A percentile compares a stretch with the other conserved stretches of the same genome.
phyloP scores from a whole-genome alignment of 164 flowering plant species.

The Dillenia turbinata region DNA sequence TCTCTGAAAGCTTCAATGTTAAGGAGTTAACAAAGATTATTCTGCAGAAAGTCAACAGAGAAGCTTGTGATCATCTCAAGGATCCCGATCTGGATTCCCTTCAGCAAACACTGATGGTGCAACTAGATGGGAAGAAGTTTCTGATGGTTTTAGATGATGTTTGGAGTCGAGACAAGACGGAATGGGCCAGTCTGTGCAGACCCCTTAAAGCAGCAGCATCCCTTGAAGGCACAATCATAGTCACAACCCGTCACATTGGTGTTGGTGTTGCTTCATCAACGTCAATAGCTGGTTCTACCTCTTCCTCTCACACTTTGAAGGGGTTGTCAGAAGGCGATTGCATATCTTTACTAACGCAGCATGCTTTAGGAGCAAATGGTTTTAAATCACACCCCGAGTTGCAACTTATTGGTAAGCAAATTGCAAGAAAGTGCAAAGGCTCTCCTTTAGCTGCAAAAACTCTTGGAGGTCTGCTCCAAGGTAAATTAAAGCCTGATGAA shows the following conservation, averaged over 20 bases:
- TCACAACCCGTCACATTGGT: constrained; percentile 12
- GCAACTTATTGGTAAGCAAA: constrained; percentile 12
- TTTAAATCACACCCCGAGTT: neutral
- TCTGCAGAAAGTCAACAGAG: neutral
- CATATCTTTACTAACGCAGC: constrained; percentile 6
- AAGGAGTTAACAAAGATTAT: neutral
- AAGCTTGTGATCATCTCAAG: neutral
- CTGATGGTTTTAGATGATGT: constrained; percentile 8
- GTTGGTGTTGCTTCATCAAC: constrained; percentile 10
- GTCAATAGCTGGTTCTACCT: neutral
- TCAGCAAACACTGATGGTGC: neutral
- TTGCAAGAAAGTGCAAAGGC: constrained; percentile 10
- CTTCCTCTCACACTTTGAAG: neutral
- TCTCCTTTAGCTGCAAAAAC: constrained; percentile 11
- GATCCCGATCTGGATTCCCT: neutral
- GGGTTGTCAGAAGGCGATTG: constrained; percentile 3
- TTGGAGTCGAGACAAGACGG: neutral
- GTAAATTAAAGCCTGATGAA: neutral
- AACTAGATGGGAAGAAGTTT: neutral
- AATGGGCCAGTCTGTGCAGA: constrained; percentile 2
- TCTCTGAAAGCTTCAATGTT: constrained; percentile 8
- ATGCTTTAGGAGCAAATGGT: neutral
- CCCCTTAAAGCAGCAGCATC: constrained; percentile 1
- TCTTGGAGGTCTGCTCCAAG: constrained; percentile 12
- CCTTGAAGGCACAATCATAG: constrained; percentile 3